Percentiles rank a stretch among this genome's conserved stretches.
phyloP scores from a whole-genome alignment of 1,284 basidiomycete species.

The Rhodotorula sp. region DNA sequence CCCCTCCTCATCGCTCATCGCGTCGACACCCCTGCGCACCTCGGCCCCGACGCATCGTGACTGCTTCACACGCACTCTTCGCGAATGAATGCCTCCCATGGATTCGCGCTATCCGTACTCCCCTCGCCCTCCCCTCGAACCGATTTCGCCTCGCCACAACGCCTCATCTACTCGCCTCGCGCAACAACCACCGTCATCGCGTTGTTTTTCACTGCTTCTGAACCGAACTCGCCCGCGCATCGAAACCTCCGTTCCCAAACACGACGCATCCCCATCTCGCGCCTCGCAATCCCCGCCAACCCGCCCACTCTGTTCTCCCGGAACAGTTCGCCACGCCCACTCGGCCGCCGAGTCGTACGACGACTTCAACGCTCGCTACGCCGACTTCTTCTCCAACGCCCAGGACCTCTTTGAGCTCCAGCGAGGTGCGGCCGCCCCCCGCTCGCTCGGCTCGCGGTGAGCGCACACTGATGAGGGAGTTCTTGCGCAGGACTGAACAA shows the following conservation, averaged over 20 bases:
- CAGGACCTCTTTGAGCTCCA: constrained; percentile 97
- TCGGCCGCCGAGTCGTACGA: constrained; percentile 74
- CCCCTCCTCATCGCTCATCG: background rate
- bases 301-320: background rate
- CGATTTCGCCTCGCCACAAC: background rate
- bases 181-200: background rate
- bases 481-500: constrained; percentile 72
- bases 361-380: constrained; percentile 88
- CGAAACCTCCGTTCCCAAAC: background rate
- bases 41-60: background rate
- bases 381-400: constrained; percentile 85
- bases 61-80: too few relatives aligned
- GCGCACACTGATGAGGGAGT: too few relatives aligned
- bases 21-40: background rate
- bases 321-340: constrained; percentile 39
- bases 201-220: too few relatives aligned
- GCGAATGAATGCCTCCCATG: too few relatives aligned
- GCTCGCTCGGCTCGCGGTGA: too few relatives aligned
- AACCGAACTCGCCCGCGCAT: background rate
- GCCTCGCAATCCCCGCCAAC: too few relatives aligned
- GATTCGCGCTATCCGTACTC: too few relatives aligned
- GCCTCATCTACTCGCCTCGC: background rate
- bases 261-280: background rate
- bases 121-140: background rate
- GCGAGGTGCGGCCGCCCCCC: constrained; percentile 55